Conservation (phyloP, 2,329 filamentous ascomycete species). For the Lachnellula suecica region DNA sequence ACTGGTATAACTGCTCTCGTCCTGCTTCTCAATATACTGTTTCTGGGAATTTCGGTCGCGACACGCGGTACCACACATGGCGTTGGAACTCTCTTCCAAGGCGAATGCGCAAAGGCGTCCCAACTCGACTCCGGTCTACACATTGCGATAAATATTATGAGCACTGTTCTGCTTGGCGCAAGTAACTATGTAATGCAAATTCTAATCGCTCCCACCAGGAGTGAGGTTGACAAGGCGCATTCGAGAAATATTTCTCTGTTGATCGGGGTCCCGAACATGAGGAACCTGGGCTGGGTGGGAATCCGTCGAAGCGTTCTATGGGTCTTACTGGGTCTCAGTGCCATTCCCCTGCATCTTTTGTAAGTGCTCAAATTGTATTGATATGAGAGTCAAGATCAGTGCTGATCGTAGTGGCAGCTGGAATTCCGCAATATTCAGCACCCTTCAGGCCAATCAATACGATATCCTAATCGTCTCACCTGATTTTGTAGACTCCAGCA, state of each 20-base stretch:
- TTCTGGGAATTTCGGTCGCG: neutral
- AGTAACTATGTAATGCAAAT: conserved; percentile 39
- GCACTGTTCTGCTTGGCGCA: conserved; percentile 32
- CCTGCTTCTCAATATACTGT: neutral
- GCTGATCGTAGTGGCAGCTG: neutral
- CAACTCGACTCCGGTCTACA: neutral
- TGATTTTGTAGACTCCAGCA: neutral
- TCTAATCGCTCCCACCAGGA: conserved; percentile 31
- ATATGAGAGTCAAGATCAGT: no score
- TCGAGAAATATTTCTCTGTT: conserved; percentile 29
- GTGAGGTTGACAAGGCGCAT: conserved; percentile 34
- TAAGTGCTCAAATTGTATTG: conserved; percentile 1
- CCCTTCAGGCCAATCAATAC: neutral
- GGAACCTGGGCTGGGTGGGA: conserved; percentile 27
- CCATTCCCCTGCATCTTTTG: conserved; percentile 29
- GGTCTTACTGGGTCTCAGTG: conserved; percentile 22
- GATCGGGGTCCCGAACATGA: conserved; percentile 30
- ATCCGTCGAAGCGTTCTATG: conserved; percentile 17
- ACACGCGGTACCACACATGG: neutral
- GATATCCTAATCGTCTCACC: neutral
- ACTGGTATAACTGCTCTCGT: neutral
- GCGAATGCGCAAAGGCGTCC: neutral
- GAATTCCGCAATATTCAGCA: neutral
- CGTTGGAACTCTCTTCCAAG: neutral
- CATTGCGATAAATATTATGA: conserved; percentile 34